A percentile compares a stretch with the other conserved stretches of the same genome.
Conservation (phyloP, 2,329 filamentous ascomycete genomes). For the Pseudopyrenochaeta lycopersici region DNA sequence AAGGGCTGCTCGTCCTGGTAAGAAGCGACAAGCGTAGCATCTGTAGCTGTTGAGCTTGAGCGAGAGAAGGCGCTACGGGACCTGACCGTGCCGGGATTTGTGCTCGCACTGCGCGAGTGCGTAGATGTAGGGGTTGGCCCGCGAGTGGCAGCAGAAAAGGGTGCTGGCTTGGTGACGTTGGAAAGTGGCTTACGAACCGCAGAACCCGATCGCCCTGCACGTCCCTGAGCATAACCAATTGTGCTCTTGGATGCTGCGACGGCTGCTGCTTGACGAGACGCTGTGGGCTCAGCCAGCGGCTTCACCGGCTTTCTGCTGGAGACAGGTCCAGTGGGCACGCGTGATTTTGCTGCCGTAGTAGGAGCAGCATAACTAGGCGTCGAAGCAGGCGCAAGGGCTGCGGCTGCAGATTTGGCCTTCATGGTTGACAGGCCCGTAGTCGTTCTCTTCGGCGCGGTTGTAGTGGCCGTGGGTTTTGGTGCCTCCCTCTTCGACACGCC, state of each 20-base stretch:
- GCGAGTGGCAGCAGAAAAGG: constrained; percentile 34
- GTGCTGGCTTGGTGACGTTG: constrained; percentile 44
- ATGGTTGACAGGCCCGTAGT: constrained; percentile 59
- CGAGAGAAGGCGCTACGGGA: constrained; percentile 39
- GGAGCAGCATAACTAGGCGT: constrained; percentile 52
- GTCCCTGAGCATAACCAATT: constrained; percentile 84
- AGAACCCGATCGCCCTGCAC: constrained; percentile 60
- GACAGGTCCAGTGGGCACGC: constrained; percentile 44
- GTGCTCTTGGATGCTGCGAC: constrained; percentile 79
- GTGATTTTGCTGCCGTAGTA: constrained; percentile 51
- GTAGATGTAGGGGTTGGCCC: constrained; percentile 25
- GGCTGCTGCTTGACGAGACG: constrained; percentile 67
- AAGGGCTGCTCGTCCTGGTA: constrained; percentile 27
- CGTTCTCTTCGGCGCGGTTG: constrained; percentile 22
- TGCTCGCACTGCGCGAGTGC: constrained; percentile 1
- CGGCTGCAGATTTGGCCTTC: constrained; percentile 60
- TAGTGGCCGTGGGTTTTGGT: constrained; percentile 17
- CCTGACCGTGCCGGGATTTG: constrained; percentile 18
- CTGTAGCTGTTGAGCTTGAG: constrained; percentile 44
- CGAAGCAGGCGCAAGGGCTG: constrained; percentile 48
- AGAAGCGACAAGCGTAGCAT: constrained; percentile 38
- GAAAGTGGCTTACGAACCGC: constrained; percentile 47
- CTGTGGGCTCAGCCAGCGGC: constrained; percentile 55
- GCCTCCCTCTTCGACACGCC: constrained; percentile 38
- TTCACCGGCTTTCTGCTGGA: constrained; percentile 52